Conservation (phyloP, 2,329 filamentous ascomycete species). For the Diaporthe velutina region DNA sequence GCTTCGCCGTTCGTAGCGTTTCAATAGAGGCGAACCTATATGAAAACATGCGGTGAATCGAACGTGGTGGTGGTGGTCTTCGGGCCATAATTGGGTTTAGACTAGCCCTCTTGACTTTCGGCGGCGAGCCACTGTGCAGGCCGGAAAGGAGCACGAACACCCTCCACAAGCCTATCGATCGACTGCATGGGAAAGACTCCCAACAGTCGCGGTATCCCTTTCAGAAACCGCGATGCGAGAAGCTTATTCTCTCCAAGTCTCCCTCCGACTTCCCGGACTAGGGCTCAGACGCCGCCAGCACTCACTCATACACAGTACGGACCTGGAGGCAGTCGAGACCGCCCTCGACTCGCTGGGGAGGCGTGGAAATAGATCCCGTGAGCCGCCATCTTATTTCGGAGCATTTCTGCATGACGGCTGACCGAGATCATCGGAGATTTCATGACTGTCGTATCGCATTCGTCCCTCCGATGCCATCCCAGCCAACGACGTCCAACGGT, state of each 20-base stretch:
- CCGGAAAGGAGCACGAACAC: constrained; percentile 3
- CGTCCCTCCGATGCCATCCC: constrained; percentile 15
- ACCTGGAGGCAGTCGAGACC: not conserved
- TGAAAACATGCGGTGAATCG: constrained; percentile 11
- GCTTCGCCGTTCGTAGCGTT: constrained; percentile 12
- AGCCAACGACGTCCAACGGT: not conserved
- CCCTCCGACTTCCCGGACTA: not conserved
- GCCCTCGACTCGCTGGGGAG: not conserved
- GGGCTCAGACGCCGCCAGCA: not conserved
- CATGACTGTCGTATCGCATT: constrained; percentile 21
- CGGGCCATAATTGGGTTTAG: not conserved
- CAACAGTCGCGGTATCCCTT: not conserved
- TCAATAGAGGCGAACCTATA: constrained; percentile 20
- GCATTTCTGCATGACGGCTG: constrained; percentile 9
- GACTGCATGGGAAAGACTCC: not conserved
- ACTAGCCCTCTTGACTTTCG: constrained; percentile 23
- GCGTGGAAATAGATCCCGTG: not conserved
- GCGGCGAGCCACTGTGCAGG: not conserved
- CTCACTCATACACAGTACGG: not conserved
- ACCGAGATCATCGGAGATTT: constrained; percentile 22
- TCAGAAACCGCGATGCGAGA: constrained; percentile 2
- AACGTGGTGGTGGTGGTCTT: not conserved
- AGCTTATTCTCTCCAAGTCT: not conserved
- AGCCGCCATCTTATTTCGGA: constrained; percentile 4
- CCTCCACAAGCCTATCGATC: not conserved